A percentile compares a stretch with the other conserved stretches of the same genome.
Evolutionary conservation across 2,329 filamentous ascomycete genomes (phyloP).

Genomic region (Colletotrichum coccodes): DNA sequence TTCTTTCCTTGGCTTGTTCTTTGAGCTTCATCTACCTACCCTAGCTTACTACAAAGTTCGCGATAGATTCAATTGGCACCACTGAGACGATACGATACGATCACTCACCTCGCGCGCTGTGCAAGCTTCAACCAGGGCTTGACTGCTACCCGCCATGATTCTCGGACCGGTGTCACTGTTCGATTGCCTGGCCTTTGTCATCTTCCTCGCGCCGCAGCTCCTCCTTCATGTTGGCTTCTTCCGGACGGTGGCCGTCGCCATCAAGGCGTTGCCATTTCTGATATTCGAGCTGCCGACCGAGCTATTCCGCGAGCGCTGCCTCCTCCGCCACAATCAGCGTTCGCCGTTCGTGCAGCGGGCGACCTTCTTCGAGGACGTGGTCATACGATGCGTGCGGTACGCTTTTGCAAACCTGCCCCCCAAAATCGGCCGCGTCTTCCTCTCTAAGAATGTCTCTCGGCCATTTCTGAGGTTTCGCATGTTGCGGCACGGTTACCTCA

Average conservation of each 20-base stretch:
- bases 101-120: neutral
- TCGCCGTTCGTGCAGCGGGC: conserved; percentile 70
- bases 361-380: conserved; percentile 80
- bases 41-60: neutral
- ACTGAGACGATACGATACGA: neutral
- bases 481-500: conserved; percentile 75
- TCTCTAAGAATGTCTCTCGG: conserved; percentile 76
- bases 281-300: conserved; percentile 67
- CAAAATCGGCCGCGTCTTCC: conserved; percentile 78
- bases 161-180: conserved; percentile 78
- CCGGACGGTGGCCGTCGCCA: conserved; percentile 64
- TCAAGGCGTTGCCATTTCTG: conserved; percentile 76
- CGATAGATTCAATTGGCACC: conserved; percentile 6
- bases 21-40: neutral
- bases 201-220: conserved; percentile 78
- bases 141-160: conserved; percentile 66
- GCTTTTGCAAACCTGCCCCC: conserved; percentile 79
- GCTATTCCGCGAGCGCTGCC: conserved; percentile 68
- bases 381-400: conserved; percentile 81
- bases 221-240: conserved; percentile 74
- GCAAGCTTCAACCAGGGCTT: neutral
- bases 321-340: conserved; percentile 52
- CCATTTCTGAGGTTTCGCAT: conserved; percentile 82
- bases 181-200: conserved; percentile 78
- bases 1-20: neutral